These are phyloP conservation scores for Tylopilus orsonianus DNA, from an alignment of 1,284 basidiomycete genomes.

Conservation along the genomic window DNA sequence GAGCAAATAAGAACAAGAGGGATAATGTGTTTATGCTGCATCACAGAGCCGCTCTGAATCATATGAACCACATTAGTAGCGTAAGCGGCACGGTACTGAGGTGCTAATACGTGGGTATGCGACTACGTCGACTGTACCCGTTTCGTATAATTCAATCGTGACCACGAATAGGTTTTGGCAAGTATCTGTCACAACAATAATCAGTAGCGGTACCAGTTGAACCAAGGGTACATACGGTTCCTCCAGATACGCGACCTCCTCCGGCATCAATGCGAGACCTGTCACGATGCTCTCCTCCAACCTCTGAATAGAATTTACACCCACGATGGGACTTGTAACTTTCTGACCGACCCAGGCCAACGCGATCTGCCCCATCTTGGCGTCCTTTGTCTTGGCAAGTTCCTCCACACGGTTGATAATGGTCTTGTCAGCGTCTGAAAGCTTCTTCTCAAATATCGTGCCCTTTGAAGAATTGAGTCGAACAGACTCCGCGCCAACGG, in stretches of 20 bases:
- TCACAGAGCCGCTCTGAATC: no score
- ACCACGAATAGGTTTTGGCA: constrained; percentile 22
- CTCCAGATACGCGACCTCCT: constrained; percentile 32
- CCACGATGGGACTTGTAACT: constrained; percentile 41
- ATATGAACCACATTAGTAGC: no score
- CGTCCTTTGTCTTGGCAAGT: constrained; percentile 37
- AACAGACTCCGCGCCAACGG: constrained; percentile 24
- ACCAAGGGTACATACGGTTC: constrained; percentile 24
- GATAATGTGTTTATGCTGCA: no score
- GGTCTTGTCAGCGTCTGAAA: constrained; percentile 32
- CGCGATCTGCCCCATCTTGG: constrained; percentile 43
- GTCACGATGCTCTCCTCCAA: constrained; percentile 24
- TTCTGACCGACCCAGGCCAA: constrained; percentile 40
- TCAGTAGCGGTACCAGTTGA: not conserved
- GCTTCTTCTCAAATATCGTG: constrained; percentile 28
- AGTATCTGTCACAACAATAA: constrained; percentile 13
- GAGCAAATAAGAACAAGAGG: no score
- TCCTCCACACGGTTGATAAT: constrained; percentile 44
- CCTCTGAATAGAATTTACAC: constrained; percentile 24
- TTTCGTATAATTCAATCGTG: no score
- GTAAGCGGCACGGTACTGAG: no score
- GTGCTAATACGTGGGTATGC: no score
- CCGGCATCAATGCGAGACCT: constrained; percentile 20
- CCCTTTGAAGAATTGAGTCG: constrained; percentile 27
- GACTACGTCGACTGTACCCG: no score